phyloP scores from a whole-genome alignment of 2,329 filamentous ascomycete species.

The Coniella vitis region DNA sequence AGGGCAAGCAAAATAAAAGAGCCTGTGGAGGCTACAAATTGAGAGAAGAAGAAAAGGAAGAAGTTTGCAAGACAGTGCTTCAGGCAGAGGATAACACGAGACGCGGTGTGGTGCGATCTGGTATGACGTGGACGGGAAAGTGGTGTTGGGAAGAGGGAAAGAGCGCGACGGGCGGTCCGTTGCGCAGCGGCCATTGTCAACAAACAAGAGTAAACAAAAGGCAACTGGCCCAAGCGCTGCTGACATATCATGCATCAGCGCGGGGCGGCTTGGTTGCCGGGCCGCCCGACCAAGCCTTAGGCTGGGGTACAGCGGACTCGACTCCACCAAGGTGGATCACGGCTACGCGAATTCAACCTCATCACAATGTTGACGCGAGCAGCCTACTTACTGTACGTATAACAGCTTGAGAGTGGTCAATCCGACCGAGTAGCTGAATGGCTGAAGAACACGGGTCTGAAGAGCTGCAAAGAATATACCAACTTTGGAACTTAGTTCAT shows the following conservation, averaged over 20 bases:
- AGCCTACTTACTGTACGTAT: too few relatives aligned
- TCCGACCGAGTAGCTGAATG: too few relatives aligned
- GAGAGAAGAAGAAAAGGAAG: too few relatives aligned
- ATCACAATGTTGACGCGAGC: too few relatives aligned
- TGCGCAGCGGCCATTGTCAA: slow-evolving; percentile 10
- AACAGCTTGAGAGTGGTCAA: too few relatives aligned
- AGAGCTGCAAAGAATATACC: too few relatives aligned
- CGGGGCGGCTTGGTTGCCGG: not conserved
- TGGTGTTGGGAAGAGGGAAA: not conserved
- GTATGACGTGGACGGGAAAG: slow-evolving; percentile 6
- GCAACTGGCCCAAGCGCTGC: slow-evolving; percentile 8
- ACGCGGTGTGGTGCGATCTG: not conserved
- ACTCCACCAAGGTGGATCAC: not conserved
- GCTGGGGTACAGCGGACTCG: not conserved
- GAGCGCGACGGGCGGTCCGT: slow-evolving; percentile 6
- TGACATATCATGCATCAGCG: too few relatives aligned
- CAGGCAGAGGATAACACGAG: not conserved
- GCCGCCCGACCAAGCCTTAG: not conserved
- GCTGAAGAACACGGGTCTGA: too few relatives aligned
- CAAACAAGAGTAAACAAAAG: not conserved
- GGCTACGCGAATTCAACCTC: not conserved
- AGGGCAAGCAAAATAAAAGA: not conserved
- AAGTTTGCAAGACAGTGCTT: not conserved
- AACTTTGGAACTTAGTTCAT: too few relatives aligned
- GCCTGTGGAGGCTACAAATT: too few relatives aligned